phyloP scores from a whole-genome alignment of 2,329 filamentous ascomycete genomes.

The Neoscytalidium dimidiatum region DNA sequence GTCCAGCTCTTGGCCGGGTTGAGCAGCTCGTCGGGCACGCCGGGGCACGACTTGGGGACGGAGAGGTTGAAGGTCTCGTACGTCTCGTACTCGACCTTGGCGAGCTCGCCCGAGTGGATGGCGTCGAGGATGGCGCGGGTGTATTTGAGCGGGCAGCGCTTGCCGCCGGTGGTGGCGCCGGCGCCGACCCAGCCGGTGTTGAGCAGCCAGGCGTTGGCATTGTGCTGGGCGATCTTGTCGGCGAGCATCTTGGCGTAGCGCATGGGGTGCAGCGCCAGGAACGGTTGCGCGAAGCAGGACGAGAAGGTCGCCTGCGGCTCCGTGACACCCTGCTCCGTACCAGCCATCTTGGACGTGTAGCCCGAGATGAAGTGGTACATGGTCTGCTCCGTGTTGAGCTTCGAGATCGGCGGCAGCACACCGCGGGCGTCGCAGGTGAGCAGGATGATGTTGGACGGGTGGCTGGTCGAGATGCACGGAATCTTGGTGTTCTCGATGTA shows the following conservation, averaged over 20 bases:
- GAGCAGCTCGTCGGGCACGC: conserved; percentile 86
- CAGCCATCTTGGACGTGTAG: conserved; percentile 99
- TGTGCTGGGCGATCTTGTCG: conserved; percentile 94
- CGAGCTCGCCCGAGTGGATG: conserved; percentile 95
- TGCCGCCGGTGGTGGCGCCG: conserved; percentile 85
- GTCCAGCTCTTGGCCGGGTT: conserved; percentile 96
- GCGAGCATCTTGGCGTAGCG: conserved; percentile 98
- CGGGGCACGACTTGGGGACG: conserved; percentile 88
- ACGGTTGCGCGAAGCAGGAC: conserved; percentile 98
- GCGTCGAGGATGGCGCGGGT: conserved; percentile 97
- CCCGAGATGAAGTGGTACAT: conserved; percentile 99
- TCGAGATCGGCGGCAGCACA: conserved; percentile 96
- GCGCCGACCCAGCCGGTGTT: conserved; percentile 98
- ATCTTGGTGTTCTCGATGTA: conserved; percentile 99
- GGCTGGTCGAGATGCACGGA: conserved; percentile 81
- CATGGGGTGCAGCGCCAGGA: conserved; percentile 98
- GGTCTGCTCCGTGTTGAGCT: conserved; percentile 90
- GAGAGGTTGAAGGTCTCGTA: conserved; percentile 97
- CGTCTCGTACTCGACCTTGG: conserved; percentile 87
- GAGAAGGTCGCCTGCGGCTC: conserved; percentile 99
- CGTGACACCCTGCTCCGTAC: conserved; percentile 93
- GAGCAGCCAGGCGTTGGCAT: conserved; percentile 95
- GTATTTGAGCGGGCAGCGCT: conserved; percentile 98
- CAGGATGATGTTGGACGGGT: conserved; percentile 97
- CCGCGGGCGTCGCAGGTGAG: conserved; percentile 97